Conservation (phyloP, 2,329 filamentous ascomycete genomes). For the Fusarium piperis region DNA sequence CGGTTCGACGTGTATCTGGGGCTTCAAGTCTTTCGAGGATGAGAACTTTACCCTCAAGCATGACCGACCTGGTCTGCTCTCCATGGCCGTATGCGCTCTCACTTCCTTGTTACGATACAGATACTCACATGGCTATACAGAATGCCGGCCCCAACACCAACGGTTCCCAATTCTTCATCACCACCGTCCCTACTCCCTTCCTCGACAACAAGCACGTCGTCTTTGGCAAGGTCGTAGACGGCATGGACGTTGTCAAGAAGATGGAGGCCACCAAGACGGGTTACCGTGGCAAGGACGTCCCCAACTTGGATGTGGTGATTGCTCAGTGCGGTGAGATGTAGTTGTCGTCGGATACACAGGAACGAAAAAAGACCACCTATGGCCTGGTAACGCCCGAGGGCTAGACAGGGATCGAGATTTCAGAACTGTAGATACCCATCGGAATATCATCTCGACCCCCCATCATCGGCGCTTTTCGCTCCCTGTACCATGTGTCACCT, state of each 20-base stretch:
- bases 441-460: constrained; percentile 16
- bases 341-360: neutral
- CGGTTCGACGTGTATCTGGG: constrained; percentile 88
- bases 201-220: constrained; percentile 95
- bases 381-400: constrained; percentile 1
- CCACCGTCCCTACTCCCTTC: constrained; percentile 85
- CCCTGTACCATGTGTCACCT: constrained; percentile 23
- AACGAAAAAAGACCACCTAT: neutral
- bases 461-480: constrained; percentile 29
- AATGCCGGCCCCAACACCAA: constrained; percentile 94
- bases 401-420: constrained; percentile 13
- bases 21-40: constrained; percentile 83
- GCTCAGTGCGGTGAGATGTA: constrained; percentile 95
- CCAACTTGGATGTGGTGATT: constrained; percentile 85
- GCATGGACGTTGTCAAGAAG: constrained; percentile 91
- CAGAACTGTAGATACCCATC: constrained; percentile 33
- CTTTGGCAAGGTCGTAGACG: constrained; percentile 89
- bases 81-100: constrained; percentile 82
- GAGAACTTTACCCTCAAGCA: constrained; percentile 89
- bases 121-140: constrained; percentile 52
- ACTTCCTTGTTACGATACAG: neutral
- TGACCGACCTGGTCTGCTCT: constrained; percentile 80
- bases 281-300: constrained; percentile 77
- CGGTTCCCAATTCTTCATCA: constrained; percentile 98
- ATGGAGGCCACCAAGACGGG: constrained; percentile 91